Evolutionary conservation across 768 basidiomycete species (phyloP), one percentile per base, ranked within the genome.

Genomic region (Naganishia friedmannii): DNA sequence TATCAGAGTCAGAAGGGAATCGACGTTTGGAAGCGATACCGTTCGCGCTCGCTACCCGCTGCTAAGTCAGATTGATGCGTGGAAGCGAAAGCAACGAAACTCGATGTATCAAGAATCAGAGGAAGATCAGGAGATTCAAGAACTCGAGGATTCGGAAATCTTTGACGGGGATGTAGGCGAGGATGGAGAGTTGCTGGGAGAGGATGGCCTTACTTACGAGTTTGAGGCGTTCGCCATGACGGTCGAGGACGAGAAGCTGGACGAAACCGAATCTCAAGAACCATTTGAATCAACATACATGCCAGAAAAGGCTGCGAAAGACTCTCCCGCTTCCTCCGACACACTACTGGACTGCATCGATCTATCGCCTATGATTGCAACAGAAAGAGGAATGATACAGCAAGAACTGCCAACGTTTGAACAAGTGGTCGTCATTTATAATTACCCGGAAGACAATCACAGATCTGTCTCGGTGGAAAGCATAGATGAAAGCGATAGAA

Each of bases 201-300:
- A 63, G 39, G 60, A 63, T 63, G 60, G 60, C 7, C 15, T 26
- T n/a, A 42, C 60, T 17, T 63, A 63, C 39, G 42, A 10, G 15
- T 63, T 46, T 23, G 26, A 63, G 39, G 13, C 60, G 21, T 23
- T 63, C 12, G 42, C n/a, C 23, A 23, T 13, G 39, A 37, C 7
- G 21, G n/a, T n/a, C n/a, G n/a, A n/a, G n/a, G n/a, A n/a, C n/a
- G n/a, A n/a, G n/a, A 10, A 17, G 1, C 26, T 19, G 42, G 60
- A 46, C 54, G 53, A 53, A 8, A 23, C 4, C 28, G 53, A 23
- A 29, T 23, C 17, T n/a, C 23, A 26, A n/a, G 42, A 10, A 37
- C 26, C 21, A 34, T 5, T 42, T 42, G 15, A 42, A 42, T 13
- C 7, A 17, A 42, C 42, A 42, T 42, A 13, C 42, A 42, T 17